Evolutionary conservation across 2,329 filamentous ascomycete genomes (phyloP), one percentile per base, ranked within the genome.

Genomic region (Eutypella sp.): DNA sequence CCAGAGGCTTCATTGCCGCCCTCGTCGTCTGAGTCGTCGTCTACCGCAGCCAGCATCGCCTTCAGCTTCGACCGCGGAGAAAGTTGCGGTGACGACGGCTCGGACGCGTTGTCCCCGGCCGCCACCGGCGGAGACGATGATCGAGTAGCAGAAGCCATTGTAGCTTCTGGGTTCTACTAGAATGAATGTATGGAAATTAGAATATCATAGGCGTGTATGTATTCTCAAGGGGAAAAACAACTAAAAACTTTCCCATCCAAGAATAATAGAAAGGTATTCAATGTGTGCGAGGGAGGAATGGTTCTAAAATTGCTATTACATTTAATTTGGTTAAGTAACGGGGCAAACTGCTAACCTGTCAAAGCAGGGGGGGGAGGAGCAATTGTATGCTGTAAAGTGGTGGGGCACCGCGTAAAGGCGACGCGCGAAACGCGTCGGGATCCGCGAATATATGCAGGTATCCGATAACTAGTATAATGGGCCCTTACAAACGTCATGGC

Each of bases 11-110:
- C 62, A 16, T 75, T 71, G 9, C 76, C 76, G 37, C 37, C 51
- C 9, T 66, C 62, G n/a, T 75, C 71, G 9, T 76, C 76, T 10
- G 75, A 76, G 48, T 72, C 73, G 43, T 55, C 49, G 36, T 76
- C 72, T 10, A 80, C 63, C 1, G 68, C 64, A 23, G 72, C 78
- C 22, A 82, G 58, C 42, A 81, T 62, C 18, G 77, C 76, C 53
- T 66, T 70, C 41, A 82, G 69, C 53, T 81, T 83, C 18, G 79
- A 74, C 34, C 66, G 68, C 5, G 78, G 79, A 10, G 78, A 73
- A 43, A 77, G 47, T 43, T 58, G 58, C 41, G 75, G 68, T 37
- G 67, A 71, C 46, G 71, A 65, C 39, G 73, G 67, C 34, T 65
- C 65, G 40, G 67, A 70, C 49, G 62, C 67, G 54, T 66, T 63